A percentile compares a stretch with the other conserved stretches of the same genome.
These are phyloP conservation scores for Pulveroboletus ravenelii DNA, from an alignment of 768 basidiomycete genomes.

Conservation along the genomic window DNA sequence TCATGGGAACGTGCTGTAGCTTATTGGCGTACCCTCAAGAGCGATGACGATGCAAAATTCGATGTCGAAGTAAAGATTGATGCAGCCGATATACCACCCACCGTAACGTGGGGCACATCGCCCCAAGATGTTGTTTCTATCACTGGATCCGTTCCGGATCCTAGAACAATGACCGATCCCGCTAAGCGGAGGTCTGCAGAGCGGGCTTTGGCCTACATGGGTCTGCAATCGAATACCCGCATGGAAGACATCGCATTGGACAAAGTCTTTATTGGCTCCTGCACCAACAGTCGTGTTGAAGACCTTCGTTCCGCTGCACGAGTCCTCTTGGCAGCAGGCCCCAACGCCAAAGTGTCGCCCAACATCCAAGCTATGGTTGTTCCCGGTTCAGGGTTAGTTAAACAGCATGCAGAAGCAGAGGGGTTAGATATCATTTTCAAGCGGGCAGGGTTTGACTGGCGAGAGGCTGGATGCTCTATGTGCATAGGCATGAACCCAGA, in stretches of 20 bases:
- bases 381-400: conserved; percentile 86
- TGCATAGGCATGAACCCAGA: conserved; percentile 96
- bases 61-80: conserved; percentile 77
- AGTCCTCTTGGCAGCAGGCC: conserved; percentile 70
- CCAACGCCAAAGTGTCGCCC: conserved; percentile 67
- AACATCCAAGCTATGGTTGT: conserved; percentile 86
- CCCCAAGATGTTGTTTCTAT: conserved; percentile 86
- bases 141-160: conserved; percentile 76
- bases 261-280: conserved; percentile 92
- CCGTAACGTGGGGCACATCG: conserved; percentile 90
- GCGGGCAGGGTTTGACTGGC: conserved; percentile 91
- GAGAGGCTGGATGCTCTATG: conserved; percentile 95
- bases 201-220: conserved; percentile 84
- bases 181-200: conserved; percentile 65
- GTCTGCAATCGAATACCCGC: conserved; percentile 66
- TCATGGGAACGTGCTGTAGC: conserved; percentile 80
- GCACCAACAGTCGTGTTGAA: conserved; percentile 92
- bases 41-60: conserved; percentile 80
- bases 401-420: conserved; percentile 87
- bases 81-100: conserved; percentile 83
- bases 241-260: conserved; percentile 79
- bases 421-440: conserved; percentile 83
- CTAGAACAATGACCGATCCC: conserved; percentile 57
- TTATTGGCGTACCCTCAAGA: conserved; percentile 80
- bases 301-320: conserved; percentile 76